Base-by-base conservation (phyloP, 2,329 filamentous ascomycete species). In the Magnaporthales sp. region DNA sequence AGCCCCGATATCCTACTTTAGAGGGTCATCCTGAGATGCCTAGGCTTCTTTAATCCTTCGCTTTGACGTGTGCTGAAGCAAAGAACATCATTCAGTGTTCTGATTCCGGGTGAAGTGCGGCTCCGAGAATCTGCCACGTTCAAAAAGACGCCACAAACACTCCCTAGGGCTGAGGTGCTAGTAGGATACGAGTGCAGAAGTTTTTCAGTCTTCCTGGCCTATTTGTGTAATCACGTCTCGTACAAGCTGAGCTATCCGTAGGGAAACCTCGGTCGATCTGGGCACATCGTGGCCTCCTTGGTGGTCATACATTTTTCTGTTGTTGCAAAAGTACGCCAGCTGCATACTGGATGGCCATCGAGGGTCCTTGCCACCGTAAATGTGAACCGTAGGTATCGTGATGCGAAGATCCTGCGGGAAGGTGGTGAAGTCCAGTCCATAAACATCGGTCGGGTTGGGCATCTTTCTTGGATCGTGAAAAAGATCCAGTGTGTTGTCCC, bases 221-320 rank as follows among this genome's bases (percentile, higher is more conserved):
- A 30, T 27, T 58, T 65, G 60, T 13, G 46, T 29, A 11, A 60
- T 67, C 56, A 76, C 63, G 66, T 71, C 67, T 69, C 68, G 67
- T n/a, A 77, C 29, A 68, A 78, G 58, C 56, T 66, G 70, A 0
- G 75, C 76, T 30, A 78, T 74, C 29, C 38, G 70, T n/a, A 69
- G 29, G 1, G 74, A 76, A 46, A 77, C 75, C 8, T 70, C 72
- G 0, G 72, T 76, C 61, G 74, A 73, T 67, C 76, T 69, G n/a
- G 77, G 77, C 24, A 79, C 77, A 38, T 78, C 77, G 67, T 79
- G 77, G 0, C 77, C 77, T 4, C 77, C 76, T 3, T 73, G 71
- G 60, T 78, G 77, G 64, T 79, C 77, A 68, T 74, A 79, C 69
- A 74, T 70, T 26, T 68, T 71, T 22, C 73, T 68, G 15, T 74